These are phyloP conservation scores for Aspergillus ruber DNA, from an alignment of 2,329 filamentous ascomycete species.

Conservation along the genomic window DNA sequence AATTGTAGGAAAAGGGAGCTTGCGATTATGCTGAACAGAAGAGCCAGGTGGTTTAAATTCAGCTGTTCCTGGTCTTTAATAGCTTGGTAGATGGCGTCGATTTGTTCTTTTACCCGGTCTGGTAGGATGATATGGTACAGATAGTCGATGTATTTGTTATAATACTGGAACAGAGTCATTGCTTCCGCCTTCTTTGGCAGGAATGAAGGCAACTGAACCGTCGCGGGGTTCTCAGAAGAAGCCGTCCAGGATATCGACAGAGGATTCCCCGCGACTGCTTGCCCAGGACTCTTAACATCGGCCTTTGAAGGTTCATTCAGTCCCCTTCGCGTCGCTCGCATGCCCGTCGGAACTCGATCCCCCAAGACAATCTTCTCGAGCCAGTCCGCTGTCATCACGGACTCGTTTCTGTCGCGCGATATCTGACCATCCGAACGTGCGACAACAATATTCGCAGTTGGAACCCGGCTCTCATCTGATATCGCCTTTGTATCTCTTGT, in stretches of 20 bases:
- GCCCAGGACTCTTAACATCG: not conserved
- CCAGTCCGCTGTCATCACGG: conserved; percentile 20
- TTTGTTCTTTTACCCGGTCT: conserved; percentile 14
- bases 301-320: conserved; percentile 1
- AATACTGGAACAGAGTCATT: conserved; percentile 25
- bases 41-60: conserved; percentile 22
- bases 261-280: not conserved
- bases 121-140: conserved; percentile 33
- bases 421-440: not conserved
- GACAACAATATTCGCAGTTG: not conserved
- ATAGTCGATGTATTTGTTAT: conserved; percentile 27
- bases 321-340: conserved; percentile 14
- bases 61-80: conserved; percentile 13
- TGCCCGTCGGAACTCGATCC: conserved; percentile 17
- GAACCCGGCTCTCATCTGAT: not conserved
- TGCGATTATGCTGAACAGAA: conserved; percentile 30
- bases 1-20: conserved; percentile 21
- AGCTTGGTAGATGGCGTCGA: conserved; percentile 24
- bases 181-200: conserved; percentile 26
- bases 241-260: conserved; percentile 1
- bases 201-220: conserved; percentile 13
- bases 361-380: conserved; percentile 25
- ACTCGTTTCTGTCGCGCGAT: conserved; percentile 10
- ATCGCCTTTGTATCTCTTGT: not conserved
- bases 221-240: conserved; percentile 15